Evolutionary conservation across 108 stramenopile species (phyloP), one percentile per base, ranked within the genome.

Genomic region (Schizochytrium sp.): DNA sequence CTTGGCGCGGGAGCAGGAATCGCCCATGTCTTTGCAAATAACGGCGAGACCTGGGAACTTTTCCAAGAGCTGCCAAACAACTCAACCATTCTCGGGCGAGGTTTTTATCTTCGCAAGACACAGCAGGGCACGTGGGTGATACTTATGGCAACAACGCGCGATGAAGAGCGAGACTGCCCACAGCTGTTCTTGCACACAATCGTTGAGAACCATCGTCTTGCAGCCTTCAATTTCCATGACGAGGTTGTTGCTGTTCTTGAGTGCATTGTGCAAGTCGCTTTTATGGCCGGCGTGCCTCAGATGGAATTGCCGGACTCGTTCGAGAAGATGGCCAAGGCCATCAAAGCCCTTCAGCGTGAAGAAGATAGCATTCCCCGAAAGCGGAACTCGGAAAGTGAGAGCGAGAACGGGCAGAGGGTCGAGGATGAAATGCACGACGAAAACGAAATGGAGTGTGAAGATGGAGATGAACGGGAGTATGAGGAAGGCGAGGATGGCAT

Each of bases 91-190:
- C 72, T 83, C 0, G 72, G 72, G 44, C 72, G 72, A 25, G 72
- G 72, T 10, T 83, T 83, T 83, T 83, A 83, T n/a, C 72, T 83
- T 53, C 72, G 72, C 8, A 83, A 83, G 72, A 83, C 72, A 23
- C 72, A 83, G 72, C 72, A 83, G 45, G 72, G 72, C 8, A 83
- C 72, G 10, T 83, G 72, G 72, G 72, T 83, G 72, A 83, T 83
- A 4, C 72, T 83, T 5, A 83, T 83, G 72, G 72, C 72, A 53
- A 83, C 72, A n/a, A 3, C 72, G 72, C 72, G 72, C 72, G 45
- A 53, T n/a, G 72, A 53, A 83, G 72, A 83, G 21, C 48, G 12
- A 23, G 72, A 83, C 72, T 53, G 16, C 4, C 72, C 72, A n/a
- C 16, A 5, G 72, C 72, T 83, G 0, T 83, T 83, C 21, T 23